These are phyloP conservation scores for Starmerella stigmatis DNA, from an alignment of 805 yeast species.

Conservation along the genomic window DNA sequence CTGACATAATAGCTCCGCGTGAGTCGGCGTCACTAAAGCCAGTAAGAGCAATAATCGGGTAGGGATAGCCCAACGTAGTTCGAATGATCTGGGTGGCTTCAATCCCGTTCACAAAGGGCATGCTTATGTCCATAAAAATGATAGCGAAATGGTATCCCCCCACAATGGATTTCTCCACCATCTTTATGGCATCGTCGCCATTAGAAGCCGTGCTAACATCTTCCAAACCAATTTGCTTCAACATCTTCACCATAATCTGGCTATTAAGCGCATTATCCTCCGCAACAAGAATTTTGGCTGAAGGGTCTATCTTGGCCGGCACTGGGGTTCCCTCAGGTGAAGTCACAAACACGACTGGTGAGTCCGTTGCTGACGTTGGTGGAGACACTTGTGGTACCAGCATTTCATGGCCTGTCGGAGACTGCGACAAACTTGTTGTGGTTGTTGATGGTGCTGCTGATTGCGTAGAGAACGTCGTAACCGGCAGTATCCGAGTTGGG, in stretches of 20 bases:
- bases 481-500: background rate
- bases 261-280: conserved; percentile 86
- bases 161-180: conserved; percentile 42
- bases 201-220: conserved; percentile 71
- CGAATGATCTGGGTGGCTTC: conserved; percentile 43
- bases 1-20: conserved; percentile 62
- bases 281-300: conserved; percentile 57
- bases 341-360: conserved; percentile 2
- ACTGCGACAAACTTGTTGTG: background rate
- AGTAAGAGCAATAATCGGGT: conserved; percentile 83
- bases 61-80: conserved; percentile 47
- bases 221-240: conserved; percentile 62
- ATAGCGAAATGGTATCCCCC: conserved; percentile 32
- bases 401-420: background rate
- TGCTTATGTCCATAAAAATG: conserved; percentile 30
- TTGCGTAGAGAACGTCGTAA: background rate
- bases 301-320: background rate
- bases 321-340: conserved; percentile 1
- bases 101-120: conserved; percentile 28
- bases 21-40: conserved; percentile 90
- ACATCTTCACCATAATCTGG: conserved; percentile 81
- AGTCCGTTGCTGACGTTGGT: background rate
- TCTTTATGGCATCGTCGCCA: conserved; percentile 74
- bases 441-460: background rate
- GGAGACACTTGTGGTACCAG: background rate